Evolutionary conservation across 1,284 basidiomycete genomes (phyloP).

Genomic region (Ceratobasidium sp.): DNA sequence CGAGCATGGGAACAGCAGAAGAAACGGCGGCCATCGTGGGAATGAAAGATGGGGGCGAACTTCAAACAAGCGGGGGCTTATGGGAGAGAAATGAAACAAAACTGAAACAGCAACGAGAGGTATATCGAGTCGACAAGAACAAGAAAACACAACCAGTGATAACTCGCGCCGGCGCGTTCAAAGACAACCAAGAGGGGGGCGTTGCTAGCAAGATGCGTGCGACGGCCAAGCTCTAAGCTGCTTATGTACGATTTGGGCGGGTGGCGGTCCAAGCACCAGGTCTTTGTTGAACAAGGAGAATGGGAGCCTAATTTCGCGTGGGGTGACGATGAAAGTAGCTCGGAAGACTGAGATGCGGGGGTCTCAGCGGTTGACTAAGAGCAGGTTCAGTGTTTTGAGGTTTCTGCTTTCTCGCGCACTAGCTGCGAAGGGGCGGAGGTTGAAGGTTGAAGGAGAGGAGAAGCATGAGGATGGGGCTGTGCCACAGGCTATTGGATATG

Average conservation of each 20-base stretch:
- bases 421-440: slow-evolving; percentile 24
- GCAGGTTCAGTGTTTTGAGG: slow-evolving; percentile 32
- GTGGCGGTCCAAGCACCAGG: slow-evolving; percentile 39
- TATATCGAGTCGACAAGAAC: slow-evolving; percentile 32
- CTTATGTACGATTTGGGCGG: slow-evolving; percentile 30
- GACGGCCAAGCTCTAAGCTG: slow-evolving; percentile 25
- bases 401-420: slow-evolving; percentile 35
- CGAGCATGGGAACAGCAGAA: slow-evolving; percentile 38
- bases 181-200: slow-evolving; percentile 14
- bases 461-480: slow-evolving; percentile 46
- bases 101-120: slow-evolving; percentile 30
- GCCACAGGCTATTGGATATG: slow-evolving; percentile 33
- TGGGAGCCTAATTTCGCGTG: slow-evolving; percentile 28
- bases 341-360: slow-evolving; percentile 18
- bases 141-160: slow-evolving; percentile 23
- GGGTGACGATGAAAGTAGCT: slow-evolving; percentile 30
- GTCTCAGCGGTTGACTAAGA: slow-evolving; percentile 21
- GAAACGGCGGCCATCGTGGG: slow-evolving; percentile 32
- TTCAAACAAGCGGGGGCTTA: background rate
- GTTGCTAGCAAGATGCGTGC: slow-evolving; percentile 16
- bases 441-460: slow-evolving; percentile 35
- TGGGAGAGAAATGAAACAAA: slow-evolving; percentile 21
- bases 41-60: slow-evolving; percentile 9
- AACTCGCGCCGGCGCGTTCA: slow-evolving; percentile 45
- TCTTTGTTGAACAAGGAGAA: slow-evolving; percentile 44